A percentile compares a stretch with the other conserved stretches of the same genome.
Evolutionary conservation across 139 green algal species (phyloP).

Genomic region (Pedinophyceae sp.): DNA sequence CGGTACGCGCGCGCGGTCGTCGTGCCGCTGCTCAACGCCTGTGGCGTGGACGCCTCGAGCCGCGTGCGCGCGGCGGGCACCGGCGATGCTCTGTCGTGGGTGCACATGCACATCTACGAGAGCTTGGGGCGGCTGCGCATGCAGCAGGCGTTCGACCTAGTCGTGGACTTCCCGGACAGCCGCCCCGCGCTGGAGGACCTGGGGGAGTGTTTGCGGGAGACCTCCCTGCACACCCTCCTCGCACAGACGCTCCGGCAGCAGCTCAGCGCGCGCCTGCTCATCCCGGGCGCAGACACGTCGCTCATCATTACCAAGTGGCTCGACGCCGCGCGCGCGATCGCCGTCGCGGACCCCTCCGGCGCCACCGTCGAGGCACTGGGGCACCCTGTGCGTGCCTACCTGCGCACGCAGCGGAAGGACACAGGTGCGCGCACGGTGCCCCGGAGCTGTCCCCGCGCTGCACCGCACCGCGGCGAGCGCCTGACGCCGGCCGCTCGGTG

Average conservation of each 20-base stretch:
- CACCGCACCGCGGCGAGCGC: too few species aligned
- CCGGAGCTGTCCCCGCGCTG: too few species aligned
- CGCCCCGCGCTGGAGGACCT: constrained; percentile 38
- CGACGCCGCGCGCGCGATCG: not conserved
- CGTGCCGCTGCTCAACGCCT: too few species aligned
- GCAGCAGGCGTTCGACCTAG: constrained; percentile 77
- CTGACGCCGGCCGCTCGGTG: too few species aligned
- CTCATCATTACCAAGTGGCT: not conserved
- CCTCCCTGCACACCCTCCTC: constrained; percentile 35
- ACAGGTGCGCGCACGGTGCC: too few species aligned
- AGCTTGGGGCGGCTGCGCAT: constrained; percentile 43
- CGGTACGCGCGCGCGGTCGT: too few species aligned
- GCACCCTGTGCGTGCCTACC: not conserved
- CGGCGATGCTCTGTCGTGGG: too few species aligned
- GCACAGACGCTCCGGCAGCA: constrained; percentile 1
- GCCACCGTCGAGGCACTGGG: not conserved
- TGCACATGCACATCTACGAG: too few species aligned
- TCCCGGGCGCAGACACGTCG: not conserved
- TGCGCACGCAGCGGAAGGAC: not conserved
- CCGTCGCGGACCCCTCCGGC: not conserved
- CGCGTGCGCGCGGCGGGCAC: too few species aligned
- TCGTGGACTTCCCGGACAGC: constrained; percentile 63
- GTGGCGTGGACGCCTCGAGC: too few species aligned
- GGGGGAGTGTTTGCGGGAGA: constrained; percentile 46
- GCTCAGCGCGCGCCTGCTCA: constrained; percentile 10